Evolutionary conservation across 2,329 filamentous ascomycete species (phyloP), one percentile per base, ranked within the genome.

Genomic region (Phialemoniopsis sp.): DNA sequence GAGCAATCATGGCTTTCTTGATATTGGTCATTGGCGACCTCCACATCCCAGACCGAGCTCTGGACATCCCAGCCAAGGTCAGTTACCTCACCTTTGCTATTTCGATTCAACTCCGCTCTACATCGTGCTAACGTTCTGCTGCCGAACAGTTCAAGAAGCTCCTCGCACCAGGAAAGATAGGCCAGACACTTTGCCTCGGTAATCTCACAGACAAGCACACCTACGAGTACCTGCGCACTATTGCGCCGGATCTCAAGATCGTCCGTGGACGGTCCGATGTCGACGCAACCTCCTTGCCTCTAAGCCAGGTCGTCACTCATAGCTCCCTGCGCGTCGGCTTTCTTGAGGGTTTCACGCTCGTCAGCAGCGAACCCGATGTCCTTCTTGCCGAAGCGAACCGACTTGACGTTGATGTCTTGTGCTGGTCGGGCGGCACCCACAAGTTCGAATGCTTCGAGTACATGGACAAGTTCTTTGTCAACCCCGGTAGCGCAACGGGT

Each of bases 21-120:
- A 89, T 95, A 59, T 79, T 95, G 59, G 88, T 93, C 58, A 88
- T 95, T 53, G 89, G 89, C 62, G 89, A 95, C 70, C 80, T 95
- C 39, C 89, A 95, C 70, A 95, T 95, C 66, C 89, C 89, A 54
- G 89, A 95, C 66, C 78, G 89, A 61, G 89, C 89, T 53, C 82
- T 93, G 48, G 89, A 95, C 63, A 90, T 95, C 56, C 89, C 89
- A 43, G 76, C 85, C 63, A 95, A 95, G 82, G 89, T 89, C 73
- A 50, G 48, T 29, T 39, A 32, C 35, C 35, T 40, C 39, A 38
- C 45, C 41, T 32, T 14, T 14, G 18, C 16, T n/a, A 26, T 13
- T 7, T 26, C 17, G 30, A 12, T 28, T 34, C 32, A 30, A 14
- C 32, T 18, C 34, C 32, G 18, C 14, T 10, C 13, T 9, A 33